phyloP scores from a whole-genome alignment of 805 yeast species.

The Cyberlindnera mycetangii region DNA sequence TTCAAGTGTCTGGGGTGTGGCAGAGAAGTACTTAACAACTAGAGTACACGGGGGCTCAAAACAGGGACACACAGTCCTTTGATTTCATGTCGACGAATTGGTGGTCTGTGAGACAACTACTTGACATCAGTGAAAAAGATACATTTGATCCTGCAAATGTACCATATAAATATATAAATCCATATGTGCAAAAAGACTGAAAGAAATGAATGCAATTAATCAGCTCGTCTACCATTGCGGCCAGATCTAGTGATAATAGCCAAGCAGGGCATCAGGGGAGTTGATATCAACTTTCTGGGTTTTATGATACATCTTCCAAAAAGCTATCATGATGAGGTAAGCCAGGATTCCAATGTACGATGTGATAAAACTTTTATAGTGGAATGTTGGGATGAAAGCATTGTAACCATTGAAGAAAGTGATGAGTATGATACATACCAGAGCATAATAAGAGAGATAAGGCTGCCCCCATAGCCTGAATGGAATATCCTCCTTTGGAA shows the following conservation, averaged over 20 bases:
- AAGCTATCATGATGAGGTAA: background rate
- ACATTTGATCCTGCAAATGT: no score
- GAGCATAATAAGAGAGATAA: slow-evolving; percentile 57
- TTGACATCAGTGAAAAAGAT: no score
- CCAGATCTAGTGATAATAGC: no score
- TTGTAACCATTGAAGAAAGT: slow-evolving; percentile 66
- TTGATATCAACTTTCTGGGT: background rate
- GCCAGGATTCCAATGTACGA: slow-evolving; percentile 52
- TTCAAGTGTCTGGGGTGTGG: background rate
- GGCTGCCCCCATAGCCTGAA: slow-evolving; percentile 59
- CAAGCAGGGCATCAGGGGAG: background rate
- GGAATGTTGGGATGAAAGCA: slow-evolving; percentile 59
- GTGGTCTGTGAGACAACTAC: no score
- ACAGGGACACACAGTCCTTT: background rate
- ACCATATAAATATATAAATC: no score
- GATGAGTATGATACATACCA: slow-evolving; percentile 48
- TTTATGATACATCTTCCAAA: background rate
- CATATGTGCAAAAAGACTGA: no score
- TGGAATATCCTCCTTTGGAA: slow-evolving; percentile 48
- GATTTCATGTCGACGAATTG: no score
- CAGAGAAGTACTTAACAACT: background rate
- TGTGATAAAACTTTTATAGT: slow-evolving; percentile 64
- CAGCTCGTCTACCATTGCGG: no score
- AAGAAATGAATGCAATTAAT: no score
- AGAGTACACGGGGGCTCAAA: background rate